phyloP scores from a whole-genome alignment of 2,329 filamentous ascomycete genomes.

The Thermochaetoides dissita region DNA sequence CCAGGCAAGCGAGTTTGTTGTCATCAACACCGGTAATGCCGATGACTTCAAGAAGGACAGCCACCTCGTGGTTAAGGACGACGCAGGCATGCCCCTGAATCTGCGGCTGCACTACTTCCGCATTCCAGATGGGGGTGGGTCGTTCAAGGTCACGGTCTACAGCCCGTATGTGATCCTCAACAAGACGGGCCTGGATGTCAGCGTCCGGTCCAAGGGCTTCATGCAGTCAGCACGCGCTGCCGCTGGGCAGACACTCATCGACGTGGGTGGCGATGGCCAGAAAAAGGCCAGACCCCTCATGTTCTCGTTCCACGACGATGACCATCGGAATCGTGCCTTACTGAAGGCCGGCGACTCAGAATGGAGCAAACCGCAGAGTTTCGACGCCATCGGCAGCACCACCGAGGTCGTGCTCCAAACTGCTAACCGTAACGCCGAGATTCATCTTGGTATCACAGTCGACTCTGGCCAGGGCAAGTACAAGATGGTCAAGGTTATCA shows the following conservation, averaged over 20 bases:
- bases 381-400: constrained; percentile 90
- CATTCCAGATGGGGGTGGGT: constrained; percentile 82
- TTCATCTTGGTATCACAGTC: constrained; percentile 81
- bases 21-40: constrained; percentile 80
- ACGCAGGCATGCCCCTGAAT: constrained; percentile 62
- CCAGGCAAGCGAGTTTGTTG: constrained; percentile 89
- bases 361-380: constrained; percentile 97
- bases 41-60: constrained; percentile 82
- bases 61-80: constrained; percentile 68
- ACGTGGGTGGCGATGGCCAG: constrained; percentile 36
- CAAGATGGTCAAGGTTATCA: constrained; percentile 92
- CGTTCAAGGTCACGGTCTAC: constrained; percentile 90
- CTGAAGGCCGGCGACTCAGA: constrained; percentile 78
- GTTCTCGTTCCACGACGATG: constrained; percentile 84
- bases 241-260: constrained; percentile 57
- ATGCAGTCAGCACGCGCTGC: constrained; percentile 65
- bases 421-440: constrained; percentile 56
- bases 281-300: constrained; percentile 80
- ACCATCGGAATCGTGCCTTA: constrained; percentile 79
- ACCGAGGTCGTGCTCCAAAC: constrained; percentile 77
- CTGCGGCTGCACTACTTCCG: constrained; percentile 82
- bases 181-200: constrained; percentile 80
- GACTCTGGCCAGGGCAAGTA: constrained; percentile 92
- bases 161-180: constrained; percentile 92
- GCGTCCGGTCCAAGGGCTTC: constrained; percentile 78